These are phyloP conservation scores for Phytophthora sp. DNA, from an alignment of 352 stramenopile species.

Conservation along the genomic window DNA sequence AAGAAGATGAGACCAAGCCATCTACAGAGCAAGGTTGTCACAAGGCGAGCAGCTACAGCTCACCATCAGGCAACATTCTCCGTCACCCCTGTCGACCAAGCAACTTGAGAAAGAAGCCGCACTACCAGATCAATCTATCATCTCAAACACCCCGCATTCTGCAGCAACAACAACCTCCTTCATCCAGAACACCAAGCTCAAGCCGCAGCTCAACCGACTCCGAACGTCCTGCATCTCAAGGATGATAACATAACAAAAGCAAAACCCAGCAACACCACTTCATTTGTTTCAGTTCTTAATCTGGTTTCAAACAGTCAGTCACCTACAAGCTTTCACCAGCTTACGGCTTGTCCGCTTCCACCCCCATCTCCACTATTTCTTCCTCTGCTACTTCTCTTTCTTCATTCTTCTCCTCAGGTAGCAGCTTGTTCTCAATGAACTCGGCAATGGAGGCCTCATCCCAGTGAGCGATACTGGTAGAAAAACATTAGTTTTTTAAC, in stretches of 20 bases:
- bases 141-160: conserved; percentile 26
- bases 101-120: conserved; percentile 46
- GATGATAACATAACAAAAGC: conserved; percentile 9
- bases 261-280: conserved; percentile 12
- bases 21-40: background rate
- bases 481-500: conserved; percentile 4
- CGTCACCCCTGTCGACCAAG: conserved; percentile 43
- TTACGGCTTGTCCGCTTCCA: conserved; percentile 31
- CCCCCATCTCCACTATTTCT: conserved; percentile 31
- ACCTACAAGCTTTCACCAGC: too few species aligned
- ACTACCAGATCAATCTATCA: conserved; percentile 52
- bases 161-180: conserved; percentile 7
- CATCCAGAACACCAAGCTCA: conserved; percentile 2
- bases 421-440: conserved; percentile 71
- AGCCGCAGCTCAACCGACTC: conserved; percentile 18
- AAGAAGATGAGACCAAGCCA: conserved; percentile 1
- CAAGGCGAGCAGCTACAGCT: background rate
- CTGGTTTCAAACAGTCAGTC: too few species aligned
- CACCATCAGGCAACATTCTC: conserved; percentile 35
- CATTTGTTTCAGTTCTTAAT: background rate
- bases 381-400: conserved; percentile 13
- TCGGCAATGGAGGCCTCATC: conserved; percentile 77
- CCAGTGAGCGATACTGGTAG: conserved; percentile 66
- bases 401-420: conserved; percentile 30
- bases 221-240: conserved; percentile 20